Conservation (phyloP, 306 rosid species). For the Dalbergia oliveri region DNA sequence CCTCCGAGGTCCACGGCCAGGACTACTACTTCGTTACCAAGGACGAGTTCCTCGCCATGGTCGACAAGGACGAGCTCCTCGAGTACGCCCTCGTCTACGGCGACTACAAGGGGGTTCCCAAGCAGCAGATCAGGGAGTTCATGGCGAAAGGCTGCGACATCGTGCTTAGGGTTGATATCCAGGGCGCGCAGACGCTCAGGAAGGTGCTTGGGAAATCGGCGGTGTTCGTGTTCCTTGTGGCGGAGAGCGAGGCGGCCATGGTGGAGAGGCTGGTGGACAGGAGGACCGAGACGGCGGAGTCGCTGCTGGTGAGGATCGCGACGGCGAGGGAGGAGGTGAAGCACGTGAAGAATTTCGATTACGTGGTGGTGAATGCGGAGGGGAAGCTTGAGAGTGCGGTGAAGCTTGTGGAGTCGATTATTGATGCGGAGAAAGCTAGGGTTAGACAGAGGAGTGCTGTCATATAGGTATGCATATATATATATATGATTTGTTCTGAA, state of each 20-base stretch:
- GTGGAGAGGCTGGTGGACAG: constrained; percentile 89
- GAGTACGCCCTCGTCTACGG: constrained; percentile 94
- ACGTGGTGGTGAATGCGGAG: constrained; percentile 84
- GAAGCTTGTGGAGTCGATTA: constrained; percentile 69
- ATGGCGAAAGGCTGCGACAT: constrained; percentile 80
- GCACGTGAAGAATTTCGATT: constrained; percentile 77
- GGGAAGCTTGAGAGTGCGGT: constrained; percentile 89
- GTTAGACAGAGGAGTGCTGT: constrained; percentile 69
- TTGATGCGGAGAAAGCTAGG: constrained; percentile 94
- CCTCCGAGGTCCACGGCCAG: constrained; percentile 70
- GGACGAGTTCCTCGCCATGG: constrained; percentile 75
- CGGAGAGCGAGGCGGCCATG: constrained; percentile 80
- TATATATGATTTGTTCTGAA: no score
- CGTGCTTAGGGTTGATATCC: constrained; percentile 89
- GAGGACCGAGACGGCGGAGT: constrained; percentile 81
- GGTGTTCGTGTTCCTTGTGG: constrained; percentile 76
- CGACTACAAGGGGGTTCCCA: constrained; percentile 92
- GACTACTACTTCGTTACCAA: constrained; percentile 80
- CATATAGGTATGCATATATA: constrained; percentile 40
- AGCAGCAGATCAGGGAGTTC: constrained; percentile 78
- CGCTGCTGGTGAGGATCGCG: constrained; percentile 77
- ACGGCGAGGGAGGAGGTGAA: constrained; percentile 93
- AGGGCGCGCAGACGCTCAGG: constrained; percentile 88
- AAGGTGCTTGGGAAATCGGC: constrained; percentile 74
- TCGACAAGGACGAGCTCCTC: constrained; percentile 69